Evolutionary conservation across 1,284 basidiomycete species (phyloP).

Genomic region (Stereum hirsutum): DNA sequence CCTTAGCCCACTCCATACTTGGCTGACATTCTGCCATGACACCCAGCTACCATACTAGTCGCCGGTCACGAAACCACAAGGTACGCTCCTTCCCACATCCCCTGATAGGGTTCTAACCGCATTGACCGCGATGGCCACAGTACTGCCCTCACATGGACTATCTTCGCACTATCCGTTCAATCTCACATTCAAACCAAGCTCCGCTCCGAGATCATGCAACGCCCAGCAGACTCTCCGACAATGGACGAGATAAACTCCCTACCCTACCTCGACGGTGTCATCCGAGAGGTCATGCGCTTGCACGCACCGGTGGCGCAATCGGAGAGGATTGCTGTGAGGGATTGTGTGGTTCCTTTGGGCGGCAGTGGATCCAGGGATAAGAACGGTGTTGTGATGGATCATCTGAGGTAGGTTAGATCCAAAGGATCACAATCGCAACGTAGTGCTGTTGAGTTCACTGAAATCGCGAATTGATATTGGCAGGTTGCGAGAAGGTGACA

Average conservation of each 20-base stretch:
- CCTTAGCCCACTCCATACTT: too few species aligned
- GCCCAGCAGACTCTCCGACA: conserved; percentile 26
- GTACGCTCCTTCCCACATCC: too few species aligned
- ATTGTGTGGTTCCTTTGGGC: conserved; percentile 32
- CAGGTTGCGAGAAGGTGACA: conserved; percentile 31
- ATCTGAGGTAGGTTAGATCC: too few species aligned
- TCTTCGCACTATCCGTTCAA: conserved; percentile 52
- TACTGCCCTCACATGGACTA: conserved; percentile 40
- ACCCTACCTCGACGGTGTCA: conserved; percentile 54
- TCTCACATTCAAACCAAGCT: conserved; percentile 55
- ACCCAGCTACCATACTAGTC: too few species aligned
- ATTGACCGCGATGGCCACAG: too few species aligned
- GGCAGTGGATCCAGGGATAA: conserved; percentile 19
- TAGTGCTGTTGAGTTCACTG: too few species aligned
- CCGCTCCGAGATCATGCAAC: conserved; percentile 50
- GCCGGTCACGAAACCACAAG: conserved; percentile 76
- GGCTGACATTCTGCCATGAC: too few species aligned
- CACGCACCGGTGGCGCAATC: conserved; percentile 52
- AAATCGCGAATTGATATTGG: too few species aligned
- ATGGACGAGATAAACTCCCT: conserved; percentile 54
- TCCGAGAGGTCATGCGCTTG: conserved; percentile 63
- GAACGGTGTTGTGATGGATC: too few species aligned
- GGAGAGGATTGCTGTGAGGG: conserved; percentile 37
- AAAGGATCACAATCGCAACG: too few species aligned
- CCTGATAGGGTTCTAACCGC: too few species aligned